phyloP scores from a whole-genome alignment of 495 filamentous ascomycete species.

The Aspergillus leporis region DNA sequence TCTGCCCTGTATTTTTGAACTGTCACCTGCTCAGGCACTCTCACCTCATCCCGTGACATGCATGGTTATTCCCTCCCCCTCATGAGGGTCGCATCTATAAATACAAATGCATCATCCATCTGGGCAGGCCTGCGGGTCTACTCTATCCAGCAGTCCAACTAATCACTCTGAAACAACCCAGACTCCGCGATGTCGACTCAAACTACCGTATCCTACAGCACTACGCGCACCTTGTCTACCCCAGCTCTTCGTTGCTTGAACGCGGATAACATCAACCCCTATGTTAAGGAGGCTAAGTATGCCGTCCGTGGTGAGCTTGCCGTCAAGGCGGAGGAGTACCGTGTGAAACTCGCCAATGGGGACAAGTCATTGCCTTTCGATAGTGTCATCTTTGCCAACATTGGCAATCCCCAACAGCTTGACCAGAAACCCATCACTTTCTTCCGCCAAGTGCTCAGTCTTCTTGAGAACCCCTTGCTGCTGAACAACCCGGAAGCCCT shows the following conservation, averaged over 20 bases:
- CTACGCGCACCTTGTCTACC: constrained; percentile 58
- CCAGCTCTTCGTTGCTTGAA: constrained; percentile 61
- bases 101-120: not conserved
- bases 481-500: constrained; percentile 74
- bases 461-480: constrained; percentile 85
- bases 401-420: constrained; percentile 97
- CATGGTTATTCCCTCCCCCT: constrained; percentile 13
- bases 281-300: constrained; percentile 84
- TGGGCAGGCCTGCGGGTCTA: not conserved
- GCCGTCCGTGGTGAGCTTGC: constrained; percentile 96
- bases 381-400: constrained; percentile 92
- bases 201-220: constrained; percentile 29
- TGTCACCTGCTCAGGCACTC: constrained; percentile 6
- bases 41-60: constrained; percentile 19
- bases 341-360: constrained; percentile 62
- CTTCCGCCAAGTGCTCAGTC: constrained; percentile 94
- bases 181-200: constrained; percentile 35
- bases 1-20: constrained; percentile 9
- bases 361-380: constrained; percentile 77
- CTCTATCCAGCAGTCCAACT: constrained; percentile 1
- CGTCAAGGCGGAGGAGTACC: constrained; percentile 84
- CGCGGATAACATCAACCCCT: constrained; percentile 87
- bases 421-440: constrained; percentile 99
- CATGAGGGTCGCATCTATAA: constrained; percentile 5
- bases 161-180: constrained; percentile 8